These are phyloP conservation scores for Thozetella sp. DNA, from an alignment of 495 filamentous ascomycete species.

Conservation along the genomic window DNA sequence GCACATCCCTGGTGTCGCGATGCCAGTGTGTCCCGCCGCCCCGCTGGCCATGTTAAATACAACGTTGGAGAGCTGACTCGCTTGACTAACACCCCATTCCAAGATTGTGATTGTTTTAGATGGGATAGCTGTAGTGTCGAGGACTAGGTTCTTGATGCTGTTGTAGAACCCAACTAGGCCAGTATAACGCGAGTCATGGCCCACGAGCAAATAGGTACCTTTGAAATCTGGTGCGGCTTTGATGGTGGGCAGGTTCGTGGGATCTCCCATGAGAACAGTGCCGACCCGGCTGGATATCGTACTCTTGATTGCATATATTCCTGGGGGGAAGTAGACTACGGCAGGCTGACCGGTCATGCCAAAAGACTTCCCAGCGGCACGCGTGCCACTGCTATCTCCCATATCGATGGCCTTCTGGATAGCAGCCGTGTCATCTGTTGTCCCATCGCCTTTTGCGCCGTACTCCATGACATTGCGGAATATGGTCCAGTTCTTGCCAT, in stretches of 20 bases:
- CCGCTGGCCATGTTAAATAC: conserved; percentile 58
- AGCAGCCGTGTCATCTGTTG: conserved; percentile 58
- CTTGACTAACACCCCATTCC: conserved; percentile 67
- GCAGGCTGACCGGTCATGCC: conserved; percentile 52
- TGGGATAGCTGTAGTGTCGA: conserved; percentile 65
- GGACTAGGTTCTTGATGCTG: conserved; percentile 69
- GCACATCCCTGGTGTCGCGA: conserved; percentile 33
- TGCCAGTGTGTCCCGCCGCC: conserved; percentile 39
- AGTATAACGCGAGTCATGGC: conserved; percentile 37
- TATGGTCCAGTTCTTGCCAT: conserved; percentile 45
- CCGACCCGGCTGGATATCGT: conserved; percentile 42
- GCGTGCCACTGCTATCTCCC: conserved; percentile 16
- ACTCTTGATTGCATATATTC: conserved; percentile 40
- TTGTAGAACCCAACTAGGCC: conserved; percentile 73
- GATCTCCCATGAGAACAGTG: conserved; percentile 59
- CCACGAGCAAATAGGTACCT: conserved; percentile 60
- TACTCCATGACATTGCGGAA: conserved; percentile 56
- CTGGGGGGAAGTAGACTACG: conserved; percentile 49
- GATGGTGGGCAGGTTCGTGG: conserved; percentile 61
- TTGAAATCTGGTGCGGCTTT: conserved; percentile 61
- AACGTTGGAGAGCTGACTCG: conserved; percentile 67
- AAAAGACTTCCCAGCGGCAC: conserved; percentile 23
- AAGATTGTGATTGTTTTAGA: conserved; percentile 34
- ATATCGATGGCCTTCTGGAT: conserved; percentile 25
- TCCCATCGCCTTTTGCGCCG: conserved; percentile 49